phyloP scores from a whole-genome alignment of 2,329 filamentous ascomycete species.

The Ploettnerulaceae sp. region DNA sequence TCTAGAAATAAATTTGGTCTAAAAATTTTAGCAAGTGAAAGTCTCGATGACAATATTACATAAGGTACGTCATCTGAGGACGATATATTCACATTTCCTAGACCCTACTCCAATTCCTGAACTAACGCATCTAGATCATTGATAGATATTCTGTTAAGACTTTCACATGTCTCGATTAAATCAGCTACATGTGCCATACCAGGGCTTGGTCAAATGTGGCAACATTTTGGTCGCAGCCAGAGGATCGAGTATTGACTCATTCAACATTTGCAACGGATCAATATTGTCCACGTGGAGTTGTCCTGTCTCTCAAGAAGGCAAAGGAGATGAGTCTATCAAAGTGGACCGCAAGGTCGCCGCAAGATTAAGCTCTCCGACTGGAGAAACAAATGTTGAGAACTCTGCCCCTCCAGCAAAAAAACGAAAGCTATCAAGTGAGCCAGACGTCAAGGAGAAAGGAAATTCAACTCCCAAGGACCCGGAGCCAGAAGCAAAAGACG shows the following conservation, averaged over 20 bases:
- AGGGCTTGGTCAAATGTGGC: slow-evolving; percentile 51
- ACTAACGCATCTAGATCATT: too few relatives aligned
- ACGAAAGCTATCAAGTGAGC: slow-evolving; percentile 27
- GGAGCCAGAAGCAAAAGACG: slow-evolving; percentile 10
- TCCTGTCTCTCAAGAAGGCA: slow-evolving; percentile 16
- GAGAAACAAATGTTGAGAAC: slow-evolving; percentile 12
- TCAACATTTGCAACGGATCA: slow-evolving; percentile 53
- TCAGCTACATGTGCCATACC: slow-evolving; percentile 56
- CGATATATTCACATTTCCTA: too few relatives aligned
- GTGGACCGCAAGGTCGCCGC: slow-evolving; percentile 2
- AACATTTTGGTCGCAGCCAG: slow-evolving; percentile 67
- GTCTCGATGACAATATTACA: too few relatives aligned
- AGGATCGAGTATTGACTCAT: slow-evolving; percentile 66
- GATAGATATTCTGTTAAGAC: not conserved
- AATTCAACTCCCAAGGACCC: not conserved
- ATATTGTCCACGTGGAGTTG: slow-evolving; percentile 45
- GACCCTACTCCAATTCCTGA: too few relatives aligned
- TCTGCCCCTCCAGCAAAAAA: slow-evolving; percentile 30
- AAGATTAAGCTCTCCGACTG: slow-evolving; percentile 10
- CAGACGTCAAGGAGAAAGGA: not conserved
- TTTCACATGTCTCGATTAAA: slow-evolving; percentile 36
- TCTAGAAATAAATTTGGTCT: too few relatives aligned
- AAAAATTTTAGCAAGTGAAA: not conserved
- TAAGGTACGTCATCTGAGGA: too few relatives aligned
- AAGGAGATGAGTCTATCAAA: not conserved